These are phyloP conservation scores for Spathaspora girioi DNA, from an alignment of 805 yeast species.

Conservation along the genomic window DNA sequence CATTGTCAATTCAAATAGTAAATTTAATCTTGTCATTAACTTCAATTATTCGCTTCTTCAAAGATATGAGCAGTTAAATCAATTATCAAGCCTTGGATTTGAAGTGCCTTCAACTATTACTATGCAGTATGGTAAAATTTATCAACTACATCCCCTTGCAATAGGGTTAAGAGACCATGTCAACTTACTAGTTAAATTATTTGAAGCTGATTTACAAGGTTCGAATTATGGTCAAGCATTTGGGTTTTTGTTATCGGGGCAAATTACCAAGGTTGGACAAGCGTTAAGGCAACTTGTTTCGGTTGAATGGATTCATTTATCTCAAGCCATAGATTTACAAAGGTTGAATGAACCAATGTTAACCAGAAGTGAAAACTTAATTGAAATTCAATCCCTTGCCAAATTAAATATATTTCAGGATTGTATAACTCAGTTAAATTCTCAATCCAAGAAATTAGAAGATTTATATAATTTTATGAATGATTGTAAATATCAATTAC, in stretches of 20 bases:
- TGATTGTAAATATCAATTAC: slow-evolving; percentile 12
- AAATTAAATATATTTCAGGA: slow-evolving; percentile 21
- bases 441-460: slow-evolving; percentile 15
- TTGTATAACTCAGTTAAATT: slow-evolving; percentile 16
- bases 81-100: slow-evolving; percentile 46
- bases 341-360: slow-evolving; percentile 23
- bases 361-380: slow-evolving; percentile 20
- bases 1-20: slow-evolving; percentile 17
- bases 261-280: slow-evolving; percentile 27
- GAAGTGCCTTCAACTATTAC: slow-evolving; percentile 54
- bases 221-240: slow-evolving; percentile 38
- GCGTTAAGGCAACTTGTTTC: slow-evolving; percentile 28
- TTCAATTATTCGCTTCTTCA: slow-evolving; percentile 44
- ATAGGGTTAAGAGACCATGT: slow-evolving; percentile 29
- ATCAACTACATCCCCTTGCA: slow-evolving; percentile 56
- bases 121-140: slow-evolving; percentile 46
- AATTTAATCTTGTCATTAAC: slow-evolving; percentile 41
- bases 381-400: slow-evolving; percentile 23
- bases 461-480: slow-evolving; percentile 14
- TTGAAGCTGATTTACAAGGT: slow-evolving; percentile 11
- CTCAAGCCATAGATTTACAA: slow-evolving; percentile 46
- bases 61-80: slow-evolving; percentile 52
- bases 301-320: slow-evolving; percentile 52
- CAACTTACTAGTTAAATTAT: slow-evolving; percentile 1
- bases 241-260: slow-evolving; percentile 36